Evolutionary conservation across 2,329 filamentous ascomycete genomes (phyloP), one percentile per base, ranked within the genome.

Genomic region (Aureobasidium zeae): DNA sequence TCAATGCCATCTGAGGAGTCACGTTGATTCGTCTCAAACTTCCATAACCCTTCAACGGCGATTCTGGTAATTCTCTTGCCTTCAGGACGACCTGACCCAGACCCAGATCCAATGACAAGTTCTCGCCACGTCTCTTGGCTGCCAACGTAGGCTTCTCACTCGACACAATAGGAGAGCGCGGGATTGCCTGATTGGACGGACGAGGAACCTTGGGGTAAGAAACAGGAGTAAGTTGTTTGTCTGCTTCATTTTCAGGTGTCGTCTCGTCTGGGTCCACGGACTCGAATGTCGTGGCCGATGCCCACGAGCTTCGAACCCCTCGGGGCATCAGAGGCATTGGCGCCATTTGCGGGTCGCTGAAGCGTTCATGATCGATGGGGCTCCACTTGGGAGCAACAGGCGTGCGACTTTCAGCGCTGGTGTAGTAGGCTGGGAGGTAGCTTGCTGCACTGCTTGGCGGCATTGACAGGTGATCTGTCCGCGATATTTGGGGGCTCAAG

Each of bases 151-250:
- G 22, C 15, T 45, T 45, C 2, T 16, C 22, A 16, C 32, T 31
- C 5, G 46, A 52, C 1, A 29, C 15, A 10, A 43, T 42, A 15
- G 57, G 53, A 15, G 54, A 57, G 31, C 67, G 57, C 1, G 68
- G 64, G 2, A 70, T 63, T 2, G 63, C 53, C 48, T 71, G 68
- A 37, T 69, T 70, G 5, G 63, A 64, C 13, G 65, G 61, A 11
- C 68, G 57, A 2, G 68, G 68, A 2, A 72, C 57, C 50, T 71
- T 70, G 5, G 68, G 68, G 49, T 72, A 72, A 24, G 58, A 60
- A 1, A 69, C 64, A 4, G 66, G 64, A 8, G 63, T 65, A 5
- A 69, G 57, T 5, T 61, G 56, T 34, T 62, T 61, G 9, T 64
- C 62, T 12, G 63, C 61, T 44, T 69, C 65, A 20, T 68, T 66